Evolutionary conservation across 1,139 yeast species (phyloP).

Genomic region (Lodderomyces pseudojiufengensis): DNA sequence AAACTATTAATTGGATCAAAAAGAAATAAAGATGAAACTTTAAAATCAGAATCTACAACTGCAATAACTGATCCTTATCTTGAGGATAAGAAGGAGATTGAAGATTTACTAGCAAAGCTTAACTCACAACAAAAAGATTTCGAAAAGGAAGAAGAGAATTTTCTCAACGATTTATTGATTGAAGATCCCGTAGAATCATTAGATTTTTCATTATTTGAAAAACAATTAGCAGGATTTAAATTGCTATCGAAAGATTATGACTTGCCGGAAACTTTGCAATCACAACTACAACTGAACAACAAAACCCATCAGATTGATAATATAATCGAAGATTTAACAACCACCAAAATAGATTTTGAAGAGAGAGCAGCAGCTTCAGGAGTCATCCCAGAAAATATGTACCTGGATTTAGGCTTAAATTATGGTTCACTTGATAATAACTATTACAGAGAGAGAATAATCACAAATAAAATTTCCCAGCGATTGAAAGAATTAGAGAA

Average conservation of each 20-base stretch:
- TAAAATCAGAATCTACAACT: conserved; percentile 10
- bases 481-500: conserved; percentile 74
- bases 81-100: conserved; percentile 26
- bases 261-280: conserved; percentile 52
- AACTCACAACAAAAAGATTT: conserved; percentile 27
- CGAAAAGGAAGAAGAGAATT: conserved; percentile 2
- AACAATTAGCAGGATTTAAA: conserved; percentile 75
- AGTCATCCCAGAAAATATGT: conserved; percentile 22
- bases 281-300: conserved; percentile 6
- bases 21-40: conserved; percentile 13
- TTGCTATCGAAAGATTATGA: conserved; percentile 74
- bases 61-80: conserved; percentile 20
- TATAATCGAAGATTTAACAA: conserved; percentile 12
- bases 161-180: neutral
- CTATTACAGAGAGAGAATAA: conserved; percentile 46
- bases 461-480: conserved; percentile 57
- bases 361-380: conserved; percentile 32
- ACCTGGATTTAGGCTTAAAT: conserved; percentile 20
- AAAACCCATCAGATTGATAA: conserved; percentile 11
- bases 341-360: conserved; percentile 20
- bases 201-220: conserved; percentile 53
- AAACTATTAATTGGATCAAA: conserved; percentile 11
- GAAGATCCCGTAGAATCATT: conserved; percentile 17
- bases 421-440: conserved; percentile 34
- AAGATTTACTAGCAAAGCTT: conserved; percentile 29